Evolutionary conservation across 257 asterid species (phyloP), one percentile per base, ranked within the genome.

Genomic region (Salvia splendens): DNA sequence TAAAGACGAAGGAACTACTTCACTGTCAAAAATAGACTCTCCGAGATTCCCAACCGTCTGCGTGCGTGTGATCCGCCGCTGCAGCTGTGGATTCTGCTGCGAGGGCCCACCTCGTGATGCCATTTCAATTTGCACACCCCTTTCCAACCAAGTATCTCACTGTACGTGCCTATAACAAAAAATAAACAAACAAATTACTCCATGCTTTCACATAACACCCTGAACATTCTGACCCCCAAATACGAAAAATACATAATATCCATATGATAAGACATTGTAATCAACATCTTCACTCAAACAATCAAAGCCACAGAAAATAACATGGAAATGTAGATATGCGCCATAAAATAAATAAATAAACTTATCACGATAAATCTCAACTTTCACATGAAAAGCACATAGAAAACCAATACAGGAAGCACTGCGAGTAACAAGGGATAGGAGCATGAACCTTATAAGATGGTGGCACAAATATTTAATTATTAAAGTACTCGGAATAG

Each of bases 1-100:
- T 55, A 94, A 81, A 30, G 99, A 91, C 8, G 99, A 94, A n/a
- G 99, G 99, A 73, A 94, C 96, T 60, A 93, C 97, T 81, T 93
- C 97, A 80, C 99, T 93, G 73, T 93, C 99, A 73, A 93, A 86
- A 24, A 85, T 80, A 41, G 95, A 79, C 79, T 94, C 99, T 55
- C 97, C 99, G 0, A 87, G 85, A 75, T 94, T 93, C 79, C 99
- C 99, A 65, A 84, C 88, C 0, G 97, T 93, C 81, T 93, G 99
- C 0, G 99, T 93, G 63, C 99, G 95, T 32, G 96, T 83, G 69
- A 94, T 78, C 84, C 96, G 82, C 83, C 95, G 79, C 80, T 88
- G 96, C 79, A 85, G 80, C 71, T 80, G 92, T 68, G 89, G 89
- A 73, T 75, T 80, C 69, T 68, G 86, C 70, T 79, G 88, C 17